Evolutionary conservation across 352 stramenopile species (phyloP), one percentile per base, ranked within the genome.

Genomic region (Phytophthora foliorum): DNA sequence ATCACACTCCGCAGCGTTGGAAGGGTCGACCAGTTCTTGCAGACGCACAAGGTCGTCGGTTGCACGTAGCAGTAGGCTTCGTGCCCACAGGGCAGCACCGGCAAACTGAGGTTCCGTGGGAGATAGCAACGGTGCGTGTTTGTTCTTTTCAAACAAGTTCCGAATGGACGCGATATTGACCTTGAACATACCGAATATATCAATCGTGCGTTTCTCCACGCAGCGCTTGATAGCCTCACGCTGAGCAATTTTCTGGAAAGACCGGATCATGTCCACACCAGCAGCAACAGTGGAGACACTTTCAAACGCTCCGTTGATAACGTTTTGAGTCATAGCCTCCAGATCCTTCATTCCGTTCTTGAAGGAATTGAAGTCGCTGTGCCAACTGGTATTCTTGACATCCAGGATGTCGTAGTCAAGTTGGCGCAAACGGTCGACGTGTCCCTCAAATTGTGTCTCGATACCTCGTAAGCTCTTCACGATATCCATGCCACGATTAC

Each of bases 281-380:
- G 90, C 83, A 5, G 84, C 74, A 11, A 99, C 90, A 9, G 91
- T 97, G 7, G 91, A 94, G 8, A 98, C 76, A 49, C 84, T 96
- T 38, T 98, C 96, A 50, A 99, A 99, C 0, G 93, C 92, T 5
- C 86, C 89, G 55, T 98, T 98, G 64, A 99, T 98, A 6, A 99
- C 91, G 53, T 99, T 99, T 44, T 95, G 88, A 2, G 95, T 98
- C 94, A 98, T 98, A 0, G 95, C 95, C 57, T 99, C 96, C 3
- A 99, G 75, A 62, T 99, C 96, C 69, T 98, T 99, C 73, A 99
- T 94, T 21, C 90, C 92, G 58, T 97, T 98, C 76, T 98, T 98
- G 73, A 99, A 98, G 5, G 82, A 78, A 57, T 98, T 98, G 59
- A 98, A 99, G 76, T 99, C 94, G 49, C 94, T 92, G 59, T 99